These are phyloP conservation scores for Plantago rigida DNA, from an alignment of 305 asterid genomes.

Conservation along the genomic window DNA sequence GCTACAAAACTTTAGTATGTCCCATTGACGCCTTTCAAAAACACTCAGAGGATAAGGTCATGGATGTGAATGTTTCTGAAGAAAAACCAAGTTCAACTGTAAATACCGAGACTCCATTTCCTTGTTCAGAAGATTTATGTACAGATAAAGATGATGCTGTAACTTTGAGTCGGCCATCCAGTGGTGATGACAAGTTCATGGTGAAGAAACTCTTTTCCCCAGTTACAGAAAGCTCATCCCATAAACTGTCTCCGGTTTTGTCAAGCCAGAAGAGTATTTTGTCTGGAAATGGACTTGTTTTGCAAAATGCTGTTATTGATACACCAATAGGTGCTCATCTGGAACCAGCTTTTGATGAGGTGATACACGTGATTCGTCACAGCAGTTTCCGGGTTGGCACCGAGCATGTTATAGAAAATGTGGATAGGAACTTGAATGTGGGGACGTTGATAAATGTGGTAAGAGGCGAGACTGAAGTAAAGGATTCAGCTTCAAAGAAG, in stretches of 20 bases:
- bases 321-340: slow-evolving; percentile 33
- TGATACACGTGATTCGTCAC: slow-evolving; percentile 56
- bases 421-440: slow-evolving; percentile 36
- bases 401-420: slow-evolving; percentile 39
- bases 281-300: slow-evolving; percentile 33
- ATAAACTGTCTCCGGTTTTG: slow-evolving; percentile 29
- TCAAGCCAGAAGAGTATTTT: slow-evolving; percentile 33
- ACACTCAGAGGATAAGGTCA: slow-evolving; percentile 33
- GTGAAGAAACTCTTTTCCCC: slow-evolving; percentile 38
- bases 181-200: slow-evolving; percentile 44
- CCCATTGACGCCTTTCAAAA: slow-evolving; percentile 28
- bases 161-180: slow-evolving; percentile 14
- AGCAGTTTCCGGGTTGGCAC: slow-evolving; percentile 54
- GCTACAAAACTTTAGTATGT: slow-evolving; percentile 27
- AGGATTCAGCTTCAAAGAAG: slow-evolving; percentile 31
- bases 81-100: slow-evolving; percentile 29
- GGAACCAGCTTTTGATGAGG: slow-evolving; percentile 50
- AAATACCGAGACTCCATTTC: slow-evolving; percentile 27
- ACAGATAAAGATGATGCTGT: slow-evolving; percentile 27
- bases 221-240: slow-evolving; percentile 29
- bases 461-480: slow-evolving; percentile 41
- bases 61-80: slow-evolving; percentile 29
- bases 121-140: slow-evolving; percentile 24
- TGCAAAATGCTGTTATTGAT: slow-evolving; percentile 44
- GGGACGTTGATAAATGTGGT: slow-evolving; percentile 45